Evolutionary conservation across 176 grass and related monocot species (phyloP).

Genomic region (Avena atlantica): DNA sequence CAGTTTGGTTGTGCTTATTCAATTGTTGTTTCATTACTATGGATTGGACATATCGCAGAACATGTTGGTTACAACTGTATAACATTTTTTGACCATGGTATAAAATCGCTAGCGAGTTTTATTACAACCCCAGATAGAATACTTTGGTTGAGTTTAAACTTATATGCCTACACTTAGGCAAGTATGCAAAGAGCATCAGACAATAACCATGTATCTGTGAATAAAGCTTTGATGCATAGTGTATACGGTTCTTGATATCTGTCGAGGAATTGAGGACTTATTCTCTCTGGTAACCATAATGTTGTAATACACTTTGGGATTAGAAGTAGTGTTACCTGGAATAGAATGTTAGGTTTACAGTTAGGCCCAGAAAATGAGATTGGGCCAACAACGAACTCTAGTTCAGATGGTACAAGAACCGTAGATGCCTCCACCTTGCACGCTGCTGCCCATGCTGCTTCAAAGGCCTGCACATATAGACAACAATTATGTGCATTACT

Average conservation of each 20-base stretch:
- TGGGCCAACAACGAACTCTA: conserved; percentile 74
- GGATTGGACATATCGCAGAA: no score
- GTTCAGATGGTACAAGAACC: conserved; percentile 70
- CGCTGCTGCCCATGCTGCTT: conserved; percentile 82
- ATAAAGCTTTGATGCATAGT: background rate
- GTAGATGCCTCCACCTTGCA: conserved; percentile 89
- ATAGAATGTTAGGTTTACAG: conserved; percentile 84
- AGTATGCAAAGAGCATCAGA: background rate
- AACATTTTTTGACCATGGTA: no score
- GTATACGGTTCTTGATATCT: background rate
- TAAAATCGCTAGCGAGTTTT: background rate
- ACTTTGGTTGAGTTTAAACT: background rate
- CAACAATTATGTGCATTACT: conserved; percentile 24
- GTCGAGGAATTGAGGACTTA: background rate
- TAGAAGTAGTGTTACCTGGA: conserved; percentile 67
- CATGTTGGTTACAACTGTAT: no score
- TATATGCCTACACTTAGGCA: background rate
- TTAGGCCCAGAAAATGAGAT: conserved; percentile 93
- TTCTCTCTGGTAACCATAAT: background rate
- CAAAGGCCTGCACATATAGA: conserved; percentile 65
- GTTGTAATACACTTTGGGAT: background rate
- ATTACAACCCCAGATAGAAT: background rate
- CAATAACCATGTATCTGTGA: background rate
- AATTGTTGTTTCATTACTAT: background rate
- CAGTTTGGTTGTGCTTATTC: background rate